These are phyloP conservation scores for Chiua sp. DNA, from an alignment of 1,284 basidiomycete species.

Conservation along the genomic window DNA sequence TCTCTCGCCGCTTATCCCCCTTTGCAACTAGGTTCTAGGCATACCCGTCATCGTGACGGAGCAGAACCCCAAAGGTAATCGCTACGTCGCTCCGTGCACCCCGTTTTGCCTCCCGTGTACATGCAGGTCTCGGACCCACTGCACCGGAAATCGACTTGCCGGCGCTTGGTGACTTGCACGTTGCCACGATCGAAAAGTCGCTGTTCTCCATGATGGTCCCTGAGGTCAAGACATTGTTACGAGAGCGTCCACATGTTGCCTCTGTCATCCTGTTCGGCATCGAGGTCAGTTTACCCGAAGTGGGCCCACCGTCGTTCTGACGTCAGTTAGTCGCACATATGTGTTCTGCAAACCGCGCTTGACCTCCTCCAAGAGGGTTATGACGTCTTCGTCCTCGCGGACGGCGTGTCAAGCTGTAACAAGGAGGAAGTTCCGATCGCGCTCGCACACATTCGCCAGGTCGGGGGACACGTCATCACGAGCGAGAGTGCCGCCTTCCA, in stretches of 20 bases:
- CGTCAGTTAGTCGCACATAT: slow-evolving; percentile 77
- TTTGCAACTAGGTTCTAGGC: slow-evolving; percentile 54
- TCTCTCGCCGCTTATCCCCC: neutral
- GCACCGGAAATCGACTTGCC: slow-evolving; percentile 68
- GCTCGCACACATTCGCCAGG: slow-evolving; percentile 69
- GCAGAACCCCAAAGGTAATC: slow-evolving; percentile 79
- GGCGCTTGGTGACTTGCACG: slow-evolving; percentile 60
- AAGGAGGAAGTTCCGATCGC: slow-evolving; percentile 69
- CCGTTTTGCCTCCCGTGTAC: slow-evolving; percentile 8
- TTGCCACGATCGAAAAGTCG: slow-evolving; percentile 72
- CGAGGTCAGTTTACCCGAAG: slow-evolving; percentile 57
- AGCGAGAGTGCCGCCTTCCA: slow-evolving; percentile 86
- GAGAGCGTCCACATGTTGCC: slow-evolving; percentile 52
- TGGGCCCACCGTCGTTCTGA: slow-evolving; percentile 2
- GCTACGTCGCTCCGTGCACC: neutral
- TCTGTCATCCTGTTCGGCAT: slow-evolving; percentile 85
- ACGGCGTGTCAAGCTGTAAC: slow-evolving; percentile 87
- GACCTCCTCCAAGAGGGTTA: slow-evolving; percentile 62
- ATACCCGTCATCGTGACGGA: slow-evolving; percentile 82
- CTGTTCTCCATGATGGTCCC: slow-evolving; percentile 86
- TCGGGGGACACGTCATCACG: slow-evolving; percentile 79
- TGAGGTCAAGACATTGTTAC: slow-evolving; percentile 62
- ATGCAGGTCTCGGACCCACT: slow-evolving; percentile 72
- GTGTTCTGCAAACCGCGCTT: slow-evolving; percentile 83
- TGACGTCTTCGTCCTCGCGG: slow-evolving; percentile 77